These are phyloP conservation scores for Lasiodiplodia citricola DNA, from an alignment of 2,329 filamentous ascomycete genomes.

Conservation along the genomic window DNA sequence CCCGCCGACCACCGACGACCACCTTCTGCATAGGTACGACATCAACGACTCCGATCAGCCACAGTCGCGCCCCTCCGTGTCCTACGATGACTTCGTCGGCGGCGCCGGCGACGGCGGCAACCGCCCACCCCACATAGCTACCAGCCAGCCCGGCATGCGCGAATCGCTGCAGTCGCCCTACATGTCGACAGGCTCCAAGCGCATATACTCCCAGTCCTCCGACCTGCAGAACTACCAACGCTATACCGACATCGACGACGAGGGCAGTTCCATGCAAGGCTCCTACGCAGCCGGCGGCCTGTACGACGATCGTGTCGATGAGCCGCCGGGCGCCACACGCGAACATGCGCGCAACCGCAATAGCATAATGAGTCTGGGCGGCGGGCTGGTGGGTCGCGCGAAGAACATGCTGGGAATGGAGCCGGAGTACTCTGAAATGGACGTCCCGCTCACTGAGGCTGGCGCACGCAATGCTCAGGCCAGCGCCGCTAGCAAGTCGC, in stretches of 20 bases:
- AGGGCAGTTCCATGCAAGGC: constrained; percentile 72
- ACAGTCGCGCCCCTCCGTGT: constrained; percentile 79
- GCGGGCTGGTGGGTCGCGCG: constrained; percentile 82
- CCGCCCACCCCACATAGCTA: constrained; percentile 28
- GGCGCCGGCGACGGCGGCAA: constrained; percentile 53
- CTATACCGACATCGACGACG: constrained; percentile 87
- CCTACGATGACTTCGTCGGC: constrained; percentile 94
- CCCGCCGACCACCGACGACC: constrained; percentile 80
- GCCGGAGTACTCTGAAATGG: constrained; percentile 93
- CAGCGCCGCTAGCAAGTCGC: constrained; percentile 52
- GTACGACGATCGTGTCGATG: constrained; percentile 55
- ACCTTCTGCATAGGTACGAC: constrained; percentile 76
- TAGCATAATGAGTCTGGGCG: constrained; percentile 85
- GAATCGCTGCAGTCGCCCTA: constrained; percentile 45
- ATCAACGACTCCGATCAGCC: constrained; percentile 69
- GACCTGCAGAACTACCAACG: constrained; percentile 86
- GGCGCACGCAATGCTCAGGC: constrained; percentile 52
- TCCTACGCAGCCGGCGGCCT: constrained; percentile 75
- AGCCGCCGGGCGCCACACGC: constrained; percentile 52
- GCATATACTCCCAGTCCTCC: constrained; percentile 74
- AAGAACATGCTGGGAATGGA: constrained; percentile 92
- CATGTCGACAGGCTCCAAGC: constrained; percentile 40
- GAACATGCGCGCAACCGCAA: constrained; percentile 72
- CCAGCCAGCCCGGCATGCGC: constrained; percentile 49
- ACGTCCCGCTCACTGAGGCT: constrained; percentile 87